Evolutionary conservation across 768 basidiomycete genomes (phyloP), one percentile per base, ranked within the genome.

Genomic region (Piloderma croceum): DNA sequence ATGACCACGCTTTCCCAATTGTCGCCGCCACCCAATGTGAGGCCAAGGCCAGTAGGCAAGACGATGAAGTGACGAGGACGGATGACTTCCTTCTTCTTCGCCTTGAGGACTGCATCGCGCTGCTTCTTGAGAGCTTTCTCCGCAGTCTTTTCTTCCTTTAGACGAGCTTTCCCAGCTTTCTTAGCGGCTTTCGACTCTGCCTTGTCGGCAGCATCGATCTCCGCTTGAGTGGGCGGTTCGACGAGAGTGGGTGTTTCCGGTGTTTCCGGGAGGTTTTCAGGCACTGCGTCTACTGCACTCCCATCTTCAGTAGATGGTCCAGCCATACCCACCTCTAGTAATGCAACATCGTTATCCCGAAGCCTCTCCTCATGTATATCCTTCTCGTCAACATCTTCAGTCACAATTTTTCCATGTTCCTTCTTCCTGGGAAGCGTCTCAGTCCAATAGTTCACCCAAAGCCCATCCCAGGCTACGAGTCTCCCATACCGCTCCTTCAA

Each of bases 401-500:
- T 29, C 15, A 29, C 27, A 29, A 9, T 9, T 29, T 29, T 9
- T 15, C 27, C 27, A n/a, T n/a, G n/a, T n/a, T n/a, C n/a, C n/a
- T n/a, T n/a, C n/a, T n/a, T n/a, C 36, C 37, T 7, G 32, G 65
- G 51, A 7, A 57, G 39, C 0, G 75, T 76, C 37, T 68, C 61
- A n/a, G 76, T 79, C 73, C 74, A 81, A 47, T 76, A 79, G 53
- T 78, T 78, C 9, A 75, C 57, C 78, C 77, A 79, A 24, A 69
- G 32, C 3, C 73, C 73, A 13, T 45, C 31, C 76, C 78, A 79
- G 1, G 46, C 55, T 5, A 73, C 69, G 13, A 81, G 58, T 10
- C 46, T 55, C 9, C 56, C 47, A 49, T 79, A 81, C n/a, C 78
- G 70, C 5, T 62, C 58, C 37, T 65, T 66, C 31, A 81, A 56